Percentiles rank a stretch among this genome's conserved stretches.
These are phyloP conservation scores for Cyclotella choctawhatcheeana DNA, from an alignment of 108 stramenopile species.

Conservation along the genomic window DNA sequence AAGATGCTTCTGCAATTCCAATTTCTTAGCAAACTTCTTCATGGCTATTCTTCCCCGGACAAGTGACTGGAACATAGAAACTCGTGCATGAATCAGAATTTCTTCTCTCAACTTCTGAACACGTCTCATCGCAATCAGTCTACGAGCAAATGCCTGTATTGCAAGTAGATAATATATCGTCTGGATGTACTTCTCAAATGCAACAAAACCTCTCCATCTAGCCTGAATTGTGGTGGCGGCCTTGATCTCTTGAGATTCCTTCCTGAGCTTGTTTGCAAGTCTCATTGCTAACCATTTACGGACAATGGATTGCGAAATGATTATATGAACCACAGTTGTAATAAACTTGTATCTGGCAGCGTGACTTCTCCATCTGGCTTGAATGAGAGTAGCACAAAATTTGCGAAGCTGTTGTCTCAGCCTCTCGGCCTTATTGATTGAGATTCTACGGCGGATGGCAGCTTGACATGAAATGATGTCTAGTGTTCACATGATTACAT, in stretches of 20 bases:
- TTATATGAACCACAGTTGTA: slow-evolving; percentile 64
- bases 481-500: background rate
- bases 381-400: slow-evolving; percentile 57
- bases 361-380: slow-evolving; percentile 69
- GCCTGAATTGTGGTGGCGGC: background rate
- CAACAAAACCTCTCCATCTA: slow-evolving; percentile 40
- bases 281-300: slow-evolving; percentile 36
- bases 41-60: background rate
- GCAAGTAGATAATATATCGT: slow-evolving; percentile 62
- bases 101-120: background rate
- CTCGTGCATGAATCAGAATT: background rate
- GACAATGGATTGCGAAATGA: slow-evolving; percentile 61
- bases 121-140: slow-evolving; percentile 18
- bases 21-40: background rate
- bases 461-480: slow-evolving; percentile 20
- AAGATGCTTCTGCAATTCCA: background rate
- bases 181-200: slow-evolving; percentile 46
- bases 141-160: slow-evolving; percentile 51
- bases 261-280: slow-evolving; percentile 2
- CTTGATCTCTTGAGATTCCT: background rate
- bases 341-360: slow-evolving; percentile 66
- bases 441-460: background rate
- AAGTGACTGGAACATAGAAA: background rate
- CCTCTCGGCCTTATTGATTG: background rate
- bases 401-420: background rate